Evolutionary conservation across 2,329 filamentous ascomycete species (phyloP).

Genomic region (Dendryphion nanum): DNA sequence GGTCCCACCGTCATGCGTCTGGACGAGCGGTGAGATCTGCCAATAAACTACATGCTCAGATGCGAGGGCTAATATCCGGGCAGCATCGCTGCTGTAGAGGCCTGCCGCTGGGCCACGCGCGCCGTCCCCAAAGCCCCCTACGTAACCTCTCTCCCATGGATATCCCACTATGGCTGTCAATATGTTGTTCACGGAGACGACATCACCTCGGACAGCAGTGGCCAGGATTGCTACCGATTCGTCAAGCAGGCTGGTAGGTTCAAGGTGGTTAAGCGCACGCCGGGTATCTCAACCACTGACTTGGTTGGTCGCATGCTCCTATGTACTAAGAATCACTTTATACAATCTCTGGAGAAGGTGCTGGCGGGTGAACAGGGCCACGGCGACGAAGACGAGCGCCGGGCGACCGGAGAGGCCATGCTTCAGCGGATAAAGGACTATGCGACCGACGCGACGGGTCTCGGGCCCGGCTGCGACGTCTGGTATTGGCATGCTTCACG

Average conservation of each 20-base stretch:
- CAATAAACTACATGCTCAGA: too few species aligned
- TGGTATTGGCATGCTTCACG: conserved; percentile 73
- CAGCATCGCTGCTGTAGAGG: conserved; percentile 84
- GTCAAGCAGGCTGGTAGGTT: conserved; percentile 93
- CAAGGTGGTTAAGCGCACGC: conserved; percentile 94
- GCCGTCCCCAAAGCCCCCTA: conserved; percentile 87
- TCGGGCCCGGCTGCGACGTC: conserved; percentile 75
- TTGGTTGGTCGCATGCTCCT: conserved; percentile 97
- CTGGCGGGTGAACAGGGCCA: conserved; percentile 71
- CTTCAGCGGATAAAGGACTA: conserved; percentile 77
- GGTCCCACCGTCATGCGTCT: conserved; percentile 97
- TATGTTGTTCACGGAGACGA: conserved; percentile 97
- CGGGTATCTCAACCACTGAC: conserved; percentile 95
- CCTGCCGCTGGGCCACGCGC: conserved; percentile 89
- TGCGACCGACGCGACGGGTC: conserved; percentile 80
- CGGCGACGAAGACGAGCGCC: conserved; percentile 66
- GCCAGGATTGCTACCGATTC: conserved; percentile 96
- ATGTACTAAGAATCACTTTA: conserved; percentile 92
- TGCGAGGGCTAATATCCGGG: too few species aligned
- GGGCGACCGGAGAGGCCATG: conserved; percentile 65
- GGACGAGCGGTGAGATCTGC: conserved; percentile 65
- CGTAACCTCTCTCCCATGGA: conserved; percentile 90
- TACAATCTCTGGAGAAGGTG: conserved; percentile 70
- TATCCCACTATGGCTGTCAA: conserved; percentile 89
- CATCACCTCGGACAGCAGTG: conserved; percentile 90